A percentile compares a stretch with the other conserved stretches of the same genome.
Conservation (phyloP, 345 rosid genomes). For the Psidium guajava region DNA sequence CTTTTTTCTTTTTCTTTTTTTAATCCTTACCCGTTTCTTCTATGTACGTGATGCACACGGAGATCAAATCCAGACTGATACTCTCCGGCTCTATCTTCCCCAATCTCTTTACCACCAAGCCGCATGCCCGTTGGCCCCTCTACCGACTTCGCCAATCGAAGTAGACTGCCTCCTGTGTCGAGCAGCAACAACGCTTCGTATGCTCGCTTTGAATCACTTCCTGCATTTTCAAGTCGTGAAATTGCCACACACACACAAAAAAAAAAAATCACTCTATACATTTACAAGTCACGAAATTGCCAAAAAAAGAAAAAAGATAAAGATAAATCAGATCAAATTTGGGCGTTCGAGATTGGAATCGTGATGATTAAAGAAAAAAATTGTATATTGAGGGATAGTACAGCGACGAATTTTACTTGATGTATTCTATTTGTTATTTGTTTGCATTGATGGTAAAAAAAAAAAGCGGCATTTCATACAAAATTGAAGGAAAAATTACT, state of each 20-base stretch:
- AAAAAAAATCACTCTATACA: slow-evolving; percentile 4
- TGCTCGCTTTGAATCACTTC: slow-evolving; percentile 23
- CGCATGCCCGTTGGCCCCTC: not conserved
- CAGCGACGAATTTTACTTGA: not conserved
- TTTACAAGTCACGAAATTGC: not conserved
- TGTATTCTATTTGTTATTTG: not conserved
- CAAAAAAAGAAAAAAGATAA: no score
- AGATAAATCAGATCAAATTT: not conserved
- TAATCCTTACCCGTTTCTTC: no score
- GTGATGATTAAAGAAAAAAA: not conserved
- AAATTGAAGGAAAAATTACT: not conserved
- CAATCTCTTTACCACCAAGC: no score
- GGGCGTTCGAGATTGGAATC: not conserved
- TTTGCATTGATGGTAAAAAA: not conserved
- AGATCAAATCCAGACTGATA: no score
- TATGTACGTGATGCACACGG: no score
- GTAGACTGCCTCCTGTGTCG: slow-evolving; percentile 84
- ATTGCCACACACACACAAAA: no score
- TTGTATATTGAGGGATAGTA: not conserved
- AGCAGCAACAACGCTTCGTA: slow-evolving; percentile 54
- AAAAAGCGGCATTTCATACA: not conserved
- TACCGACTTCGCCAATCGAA: slow-evolving; percentile 61
- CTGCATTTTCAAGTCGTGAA: not conserved
- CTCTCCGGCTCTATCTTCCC: no score
- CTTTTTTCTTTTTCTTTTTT: not conserved